Percentiles rank a stretch among this genome's conserved stretches.
phyloP scores from a whole-genome alignment of 257 asterid species.

The Paraleonurus japonicus region DNA sequence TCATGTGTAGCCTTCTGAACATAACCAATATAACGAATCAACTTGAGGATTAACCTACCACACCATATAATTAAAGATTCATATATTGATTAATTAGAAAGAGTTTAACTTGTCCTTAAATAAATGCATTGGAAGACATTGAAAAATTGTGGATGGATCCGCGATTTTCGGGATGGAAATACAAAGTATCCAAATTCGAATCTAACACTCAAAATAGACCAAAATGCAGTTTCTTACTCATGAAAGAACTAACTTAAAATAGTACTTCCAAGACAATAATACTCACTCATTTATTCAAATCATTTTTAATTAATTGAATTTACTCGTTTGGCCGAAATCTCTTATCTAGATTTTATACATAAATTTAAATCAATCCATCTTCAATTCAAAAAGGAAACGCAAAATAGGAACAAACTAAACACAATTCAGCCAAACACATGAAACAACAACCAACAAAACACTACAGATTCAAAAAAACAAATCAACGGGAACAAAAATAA shows the following conservation, averaged over 20 bases:
- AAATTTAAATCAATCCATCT: conserved; percentile 13
- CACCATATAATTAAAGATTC: background rate
- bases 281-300: background rate
- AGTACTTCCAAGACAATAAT: background rate
- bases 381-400: background rate
- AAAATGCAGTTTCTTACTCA: background rate
- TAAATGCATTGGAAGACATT: background rate
- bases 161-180: background rate
- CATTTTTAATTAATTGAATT: background rate
- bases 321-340: background rate
- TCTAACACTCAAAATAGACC: background rate
- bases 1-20: background rate
- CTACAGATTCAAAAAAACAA: background rate
- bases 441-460: background rate
- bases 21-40: too few species aligned
- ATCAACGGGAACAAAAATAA: background rate
- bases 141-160: background rate
- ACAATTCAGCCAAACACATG: background rate
- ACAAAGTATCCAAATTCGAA: background rate
- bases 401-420: background rate
- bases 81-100: too few species aligned
- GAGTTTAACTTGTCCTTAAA: background rate
- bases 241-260: background rate
- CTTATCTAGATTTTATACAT: background rate
- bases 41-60: background rate